Base-by-base conservation (phyloP, 495 filamentous ascomycete genomes). In the Xylaria castorea region DNA sequence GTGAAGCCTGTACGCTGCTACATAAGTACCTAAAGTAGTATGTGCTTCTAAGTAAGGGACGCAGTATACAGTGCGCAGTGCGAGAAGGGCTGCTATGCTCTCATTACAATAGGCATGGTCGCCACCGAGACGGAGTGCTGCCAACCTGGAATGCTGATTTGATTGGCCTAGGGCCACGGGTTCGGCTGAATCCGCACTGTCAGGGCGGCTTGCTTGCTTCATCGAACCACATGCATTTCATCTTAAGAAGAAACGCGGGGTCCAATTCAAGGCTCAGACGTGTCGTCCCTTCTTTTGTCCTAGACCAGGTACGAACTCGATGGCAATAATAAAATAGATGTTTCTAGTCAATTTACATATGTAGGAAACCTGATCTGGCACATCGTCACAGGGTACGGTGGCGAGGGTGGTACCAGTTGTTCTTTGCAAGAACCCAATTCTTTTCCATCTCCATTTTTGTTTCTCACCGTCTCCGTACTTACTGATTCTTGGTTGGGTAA, bases 111-210 rank as follows among this genome's bases (percentile, higher is more conserved):
- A 32, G 53, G 53, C 12, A 22, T 36, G 20, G 22, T 61, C 14
- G 58, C 58, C 58, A 61, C 58, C 20, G 1, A 11, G 58, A 36
- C 12, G 30, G 58, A 20, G 32, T 34, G 30, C 58, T 61, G 34
- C 34, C 34, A 36, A n/a, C n/a, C n/a, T n/a, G n/a, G n/a, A n/a
- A 20, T 22, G 34, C 32, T n/a, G 11, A 61, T 38, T 38, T 40
- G 32, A 61, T 61, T 61, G 58, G 58, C 30, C n/a, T 20, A 36
- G 18, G n/a, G 32, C 58, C 20, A 38, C 11, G 44, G 36, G 18
- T 22, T 68, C 53, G 66, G 66, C 22, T 46, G 51, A 57, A 58
- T n/a, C 66, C 66, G 66, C 66, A 68, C 66, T 58, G 51, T 68
- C 51, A 68, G 32, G 22, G 32, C 12, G 14, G 1, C 22, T 14